Conservation (phyloP, 306 rosid species). For the Rosa persica region DNA sequence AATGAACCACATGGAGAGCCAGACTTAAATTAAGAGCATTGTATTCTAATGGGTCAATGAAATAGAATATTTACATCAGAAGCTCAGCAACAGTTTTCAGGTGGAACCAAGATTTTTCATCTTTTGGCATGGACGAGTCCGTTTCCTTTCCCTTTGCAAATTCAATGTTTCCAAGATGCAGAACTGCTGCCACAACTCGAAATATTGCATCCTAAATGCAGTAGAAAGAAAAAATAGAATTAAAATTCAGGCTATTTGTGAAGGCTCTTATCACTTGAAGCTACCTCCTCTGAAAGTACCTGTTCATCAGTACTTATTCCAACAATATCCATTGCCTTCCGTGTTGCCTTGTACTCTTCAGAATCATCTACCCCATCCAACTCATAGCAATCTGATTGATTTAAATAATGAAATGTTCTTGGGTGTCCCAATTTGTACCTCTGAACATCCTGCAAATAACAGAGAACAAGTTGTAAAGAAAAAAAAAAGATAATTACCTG, state of each 20-base stretch:
- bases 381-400: conserved; percentile 80
- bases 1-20: conserved; percentile 27
- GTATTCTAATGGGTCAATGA: conserved; percentile 27
- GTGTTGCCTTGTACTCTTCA: conserved; percentile 77
- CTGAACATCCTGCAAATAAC: conserved; percentile 60
- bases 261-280: conserved; percentile 26
- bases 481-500: background rate
- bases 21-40: conserved; percentile 17
- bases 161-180: conserved; percentile 97
- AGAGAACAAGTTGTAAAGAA: conserved; percentile 1
- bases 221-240: conserved; percentile 17
- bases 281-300: conserved; percentile 48
- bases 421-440: conserved; percentile 89
- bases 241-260: conserved; percentile 23
- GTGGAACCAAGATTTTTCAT: conserved; percentile 85
- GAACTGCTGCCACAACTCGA: conserved; percentile 95
- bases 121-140: conserved; percentile 89
- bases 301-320: conserved; percentile 88
- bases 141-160: conserved; percentile 87
- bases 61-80: conserved; percentile 56
- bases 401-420: conserved; percentile 81
- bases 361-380: conserved; percentile 85
- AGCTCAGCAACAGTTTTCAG: conserved; percentile 89
- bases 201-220: conserved; percentile 81
- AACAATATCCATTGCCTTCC: conserved; percentile 94